A percentile compares a stretch with the other conserved stretches of the same genome.
Evolutionary conservation across 2,329 filamentous ascomycete genomes (phyloP).

Genomic region (Xylogone sp.): DNA sequence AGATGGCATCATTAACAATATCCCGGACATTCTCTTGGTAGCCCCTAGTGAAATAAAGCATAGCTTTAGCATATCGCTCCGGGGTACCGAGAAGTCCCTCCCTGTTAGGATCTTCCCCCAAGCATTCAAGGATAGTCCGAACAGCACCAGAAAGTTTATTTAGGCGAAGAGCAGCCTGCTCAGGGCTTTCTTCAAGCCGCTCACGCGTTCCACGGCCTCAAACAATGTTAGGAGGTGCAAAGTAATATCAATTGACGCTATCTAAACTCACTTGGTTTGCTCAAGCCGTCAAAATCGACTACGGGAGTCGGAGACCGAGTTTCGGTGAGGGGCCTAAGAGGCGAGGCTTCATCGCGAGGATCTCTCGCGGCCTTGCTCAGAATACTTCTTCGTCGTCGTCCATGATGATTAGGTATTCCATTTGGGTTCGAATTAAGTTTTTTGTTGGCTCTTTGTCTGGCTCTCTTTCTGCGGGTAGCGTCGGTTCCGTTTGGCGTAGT

Average conservation of each 20-base stretch:
- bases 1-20: slow-evolving; percentile 90
- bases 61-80: slow-evolving; percentile 86
- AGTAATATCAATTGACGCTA: background rate
- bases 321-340: slow-evolving; percentile 17
- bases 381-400: slow-evolving; percentile 48
- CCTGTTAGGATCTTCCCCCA: slow-evolving; percentile 64
- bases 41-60: slow-evolving; percentile 94
- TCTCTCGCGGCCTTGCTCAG: slow-evolving; percentile 60
- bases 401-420: slow-evolving; percentile 14
- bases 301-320: slow-evolving; percentile 51
- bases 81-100: slow-evolving; percentile 67
- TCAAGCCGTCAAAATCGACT: slow-evolving; percentile 60
- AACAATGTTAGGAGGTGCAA: slow-evolving; percentile 2
- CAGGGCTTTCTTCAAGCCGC: slow-evolving; percentile 53
- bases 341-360: slow-evolving; percentile 46
- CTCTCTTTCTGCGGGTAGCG: slow-evolving; percentile 11
- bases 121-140: slow-evolving; percentile 62
- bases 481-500: slow-evolving; percentile 11
- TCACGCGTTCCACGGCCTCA: slow-evolving; percentile 61
- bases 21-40: slow-evolving; percentile 93
- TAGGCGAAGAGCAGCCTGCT: slow-evolving; percentile 47
- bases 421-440: slow-evolving; percentile 14
- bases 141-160: slow-evolving; percentile 59
- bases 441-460: slow-evolving; percentile 22
- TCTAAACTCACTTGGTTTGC: slow-evolving; percentile 47